phyloP scores from a whole-genome alignment of 1,284 basidiomycete genomes.

The Apiotrichum akiyoshidainum region DNA sequence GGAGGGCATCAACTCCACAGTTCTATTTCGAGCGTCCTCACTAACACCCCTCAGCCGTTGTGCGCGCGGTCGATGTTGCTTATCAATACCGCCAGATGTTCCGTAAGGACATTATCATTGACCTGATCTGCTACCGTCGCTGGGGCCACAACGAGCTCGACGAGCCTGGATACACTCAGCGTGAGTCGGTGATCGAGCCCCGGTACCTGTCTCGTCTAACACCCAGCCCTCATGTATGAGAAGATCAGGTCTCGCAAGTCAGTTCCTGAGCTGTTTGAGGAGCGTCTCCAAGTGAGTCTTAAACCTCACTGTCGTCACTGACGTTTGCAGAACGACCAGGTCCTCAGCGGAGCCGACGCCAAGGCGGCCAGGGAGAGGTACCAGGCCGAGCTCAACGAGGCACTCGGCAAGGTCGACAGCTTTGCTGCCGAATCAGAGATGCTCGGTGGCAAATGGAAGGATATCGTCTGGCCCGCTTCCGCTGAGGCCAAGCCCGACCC shows the following conservation, averaged over 20 bases:
- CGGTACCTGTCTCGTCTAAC: conserved; percentile 8
- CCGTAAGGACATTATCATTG: conserved; percentile 81
- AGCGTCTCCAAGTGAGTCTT: conserved; percentile 63
- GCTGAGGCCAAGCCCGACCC: conserved; percentile 58
- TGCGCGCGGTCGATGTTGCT: conserved; percentile 70
- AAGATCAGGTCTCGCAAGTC: conserved; percentile 71
- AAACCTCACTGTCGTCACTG: no score
- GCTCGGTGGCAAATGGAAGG: conserved; percentile 62
- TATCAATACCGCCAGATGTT: conserved; percentile 80
- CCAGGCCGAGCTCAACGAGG: conserved; percentile 61
- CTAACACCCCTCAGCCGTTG: conserved; percentile 59
- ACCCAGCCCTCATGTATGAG: conserved; percentile 70
- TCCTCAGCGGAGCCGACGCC: conserved; percentile 58
- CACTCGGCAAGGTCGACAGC: conserved; percentile 57
- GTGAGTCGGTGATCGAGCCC: conserved; percentile 13
- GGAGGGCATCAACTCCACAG: no score
- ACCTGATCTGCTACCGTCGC: conserved; percentile 79
- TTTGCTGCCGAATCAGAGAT: conserved; percentile 59
- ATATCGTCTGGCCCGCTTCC: conserved; percentile 68
- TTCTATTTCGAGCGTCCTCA: not conserved
- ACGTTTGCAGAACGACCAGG: conserved; percentile 56
- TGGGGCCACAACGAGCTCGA: conserved; percentile 87
- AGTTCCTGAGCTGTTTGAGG: conserved; percentile 77
- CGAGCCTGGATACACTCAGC: conserved; percentile 83
- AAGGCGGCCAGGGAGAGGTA: conserved; percentile 58